These are phyloP conservation scores for Boechera retrofracta DNA, from an alignment of 345 rosid species.

Conservation along the genomic window DNA sequence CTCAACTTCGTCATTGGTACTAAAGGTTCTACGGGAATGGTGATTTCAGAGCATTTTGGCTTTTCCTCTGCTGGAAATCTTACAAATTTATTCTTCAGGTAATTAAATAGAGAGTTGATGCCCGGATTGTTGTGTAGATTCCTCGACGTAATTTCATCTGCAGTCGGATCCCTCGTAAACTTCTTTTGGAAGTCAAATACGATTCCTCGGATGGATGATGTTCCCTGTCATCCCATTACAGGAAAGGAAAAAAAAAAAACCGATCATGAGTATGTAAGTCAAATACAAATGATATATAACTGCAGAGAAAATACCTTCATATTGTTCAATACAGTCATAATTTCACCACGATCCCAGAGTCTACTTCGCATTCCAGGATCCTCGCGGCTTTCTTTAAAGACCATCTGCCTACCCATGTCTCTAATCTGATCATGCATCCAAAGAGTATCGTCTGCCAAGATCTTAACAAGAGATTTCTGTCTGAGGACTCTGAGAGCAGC, in stretches of 20 bases:
- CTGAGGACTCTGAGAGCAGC: conserved; percentile 53
- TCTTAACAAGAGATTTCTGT: conserved; percentile 63
- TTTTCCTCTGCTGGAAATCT: conserved; percentile 17
- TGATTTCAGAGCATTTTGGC: conserved; percentile 34
- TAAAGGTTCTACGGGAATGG: conserved; percentile 50
- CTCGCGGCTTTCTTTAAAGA: background rate
- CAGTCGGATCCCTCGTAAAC: conserved; percentile 10
- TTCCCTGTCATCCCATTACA: conserved; percentile 51
- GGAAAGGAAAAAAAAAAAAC: background rate
- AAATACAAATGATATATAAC: background rate
- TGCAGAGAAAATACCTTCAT: conserved; percentile 47
- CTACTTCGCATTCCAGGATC: conserved; percentile 62
- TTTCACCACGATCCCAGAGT: conserved; percentile 68
- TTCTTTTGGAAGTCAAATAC: conserved; percentile 48
- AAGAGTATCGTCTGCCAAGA: conserved; percentile 36
- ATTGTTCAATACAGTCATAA: conserved; percentile 47
- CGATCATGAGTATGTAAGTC: background rate
- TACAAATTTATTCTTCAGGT: conserved; percentile 33
- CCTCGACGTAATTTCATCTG: background rate
- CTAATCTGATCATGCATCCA: conserved; percentile 84
- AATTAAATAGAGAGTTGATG: conserved; percentile 21
- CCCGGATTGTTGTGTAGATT: conserved; percentile 12
- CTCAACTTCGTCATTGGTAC: conserved; percentile 57
- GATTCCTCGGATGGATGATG: conserved; percentile 53
- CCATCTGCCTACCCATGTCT: conserved; percentile 82